Base-by-base conservation (phyloP, 228 moss, liverwort and hornwort genomes). In the Sphagnum magellanicum region DNA sequence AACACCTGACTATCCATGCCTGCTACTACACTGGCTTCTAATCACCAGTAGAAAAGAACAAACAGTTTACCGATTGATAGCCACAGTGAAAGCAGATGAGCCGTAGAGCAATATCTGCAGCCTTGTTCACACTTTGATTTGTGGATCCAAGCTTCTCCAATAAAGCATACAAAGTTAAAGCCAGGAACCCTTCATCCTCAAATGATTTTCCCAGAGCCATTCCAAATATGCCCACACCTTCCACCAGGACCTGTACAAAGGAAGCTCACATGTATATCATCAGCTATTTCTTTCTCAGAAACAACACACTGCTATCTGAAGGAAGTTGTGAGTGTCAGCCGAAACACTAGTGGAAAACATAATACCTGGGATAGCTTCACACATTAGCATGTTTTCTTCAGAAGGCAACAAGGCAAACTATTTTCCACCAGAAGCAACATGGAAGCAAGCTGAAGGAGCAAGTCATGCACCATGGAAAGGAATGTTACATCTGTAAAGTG, bases 121-220 rank as follows among this genome's bases (percentile, higher is more conserved):
- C 90, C 73, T 74, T 68, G 51, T 83, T 87, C 68, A 98, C 79
- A 70, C 71, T 78, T 68, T 79, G 71, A 69, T 81, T 89, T 48
- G 79, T 71, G 17, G 87, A 90, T 50, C 90, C 89, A 61, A 98
- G 80, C 78, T 94, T 98, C 76, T 98, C 98, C 78, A 98, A 74
- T 55, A 94, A 79, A 15, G 90, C 89, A 66, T 90, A 92, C 58
- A 98, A 72, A 67, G 87, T 92, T 63, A 90, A 74, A 57, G 92
- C 92, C 77, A 94, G 69, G 64, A 86, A 92, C n/a, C 94, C 98
- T 65, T 73, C 77, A 51, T 90, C 86, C 70, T 94, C 90, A 51
- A 94, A 94, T 48, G 78, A 73, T 65, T 83, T 84, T 58, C 86
- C 89, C 4, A 98, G 84, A 61, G 94, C 77, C 53, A 89, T 74